These are phyloP conservation scores for Eucalyptus pauciflora DNA, from an alignment of 345 rosid genomes.

Conservation along the genomic window DNA sequence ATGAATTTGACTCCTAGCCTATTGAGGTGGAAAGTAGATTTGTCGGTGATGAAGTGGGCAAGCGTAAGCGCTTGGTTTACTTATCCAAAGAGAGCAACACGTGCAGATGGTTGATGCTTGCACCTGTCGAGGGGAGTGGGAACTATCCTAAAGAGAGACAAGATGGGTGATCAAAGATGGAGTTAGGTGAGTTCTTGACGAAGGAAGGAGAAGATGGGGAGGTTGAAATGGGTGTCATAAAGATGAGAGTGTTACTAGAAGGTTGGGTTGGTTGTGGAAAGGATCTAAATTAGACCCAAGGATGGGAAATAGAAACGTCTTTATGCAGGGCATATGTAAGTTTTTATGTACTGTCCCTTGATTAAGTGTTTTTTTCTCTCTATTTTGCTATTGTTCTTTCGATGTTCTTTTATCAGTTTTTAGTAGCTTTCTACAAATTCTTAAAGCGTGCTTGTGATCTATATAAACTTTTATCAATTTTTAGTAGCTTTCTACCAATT, in stretches of 20 bases:
- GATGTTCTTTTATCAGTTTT: too few relatives aligned
- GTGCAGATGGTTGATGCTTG: too few relatives aligned
- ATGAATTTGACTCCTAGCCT: neutral
- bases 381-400: too few relatives aligned
- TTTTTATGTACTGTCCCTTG: too few relatives aligned
- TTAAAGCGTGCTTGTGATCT: too few relatives aligned
- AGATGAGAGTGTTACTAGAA: neutral
- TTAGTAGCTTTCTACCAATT: too few relatives aligned
- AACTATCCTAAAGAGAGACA: neutral
- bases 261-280: conserved; percentile 12
- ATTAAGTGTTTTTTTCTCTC: too few relatives aligned
- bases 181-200: conserved; percentile 10
- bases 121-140: neutral
- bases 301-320: neutral
- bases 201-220: conserved; percentile 1
- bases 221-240: conserved; percentile 1
- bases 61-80: neutral
- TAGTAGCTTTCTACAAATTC: too few relatives aligned
- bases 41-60: neutral
- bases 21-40: conserved; percentile 1
- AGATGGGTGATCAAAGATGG: conserved; percentile 24
- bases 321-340: neutral
- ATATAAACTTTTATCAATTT: too few relatives aligned
- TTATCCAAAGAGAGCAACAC: neutral
- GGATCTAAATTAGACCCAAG: conserved; percentile 27